These are phyloP conservation scores for Suillus luteus DNA, from an alignment of 768 basidiomycete genomes.

Conservation along the genomic window DNA sequence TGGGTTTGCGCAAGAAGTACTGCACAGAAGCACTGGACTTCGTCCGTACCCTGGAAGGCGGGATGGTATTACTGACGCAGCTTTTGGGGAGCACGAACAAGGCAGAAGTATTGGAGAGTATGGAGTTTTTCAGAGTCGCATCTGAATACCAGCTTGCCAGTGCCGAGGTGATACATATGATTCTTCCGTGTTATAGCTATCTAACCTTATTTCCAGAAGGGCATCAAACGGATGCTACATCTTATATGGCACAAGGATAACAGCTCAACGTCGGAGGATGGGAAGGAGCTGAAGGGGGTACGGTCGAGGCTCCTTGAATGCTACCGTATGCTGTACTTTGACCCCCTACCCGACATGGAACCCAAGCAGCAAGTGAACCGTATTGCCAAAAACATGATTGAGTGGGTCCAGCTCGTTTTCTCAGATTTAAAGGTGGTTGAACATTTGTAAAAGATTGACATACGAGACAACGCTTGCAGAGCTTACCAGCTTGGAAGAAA, in stretches of 20 bases:
- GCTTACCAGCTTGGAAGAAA: conserved; percentile 92
- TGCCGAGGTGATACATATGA: conserved; percentile 58
- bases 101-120: conserved; percentile 78
- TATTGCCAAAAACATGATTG: conserved; percentile 96
- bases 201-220: conserved; percentile 49
- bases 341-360: conserved; percentile 69
- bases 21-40: conserved; percentile 84
- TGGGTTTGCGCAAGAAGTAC: conserved; percentile 81
- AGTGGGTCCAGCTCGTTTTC: conserved; percentile 51
- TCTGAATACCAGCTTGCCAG: conserved; percentile 79
- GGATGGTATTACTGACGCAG: conserved; percentile 72
- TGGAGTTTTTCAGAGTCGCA: conserved; percentile 86
- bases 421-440: conserved; percentile 6
- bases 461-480: conserved; percentile 93
- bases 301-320: conserved; percentile 86
- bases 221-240: conserved; percentile 96
- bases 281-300: conserved; percentile 83
- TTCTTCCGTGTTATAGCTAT: not conserved
- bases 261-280: conserved; percentile 72
- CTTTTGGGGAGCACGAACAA: conserved; percentile 87
- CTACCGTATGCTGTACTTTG: conserved; percentile 88
- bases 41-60: conserved; percentile 66
- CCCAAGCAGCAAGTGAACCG: conserved; percentile 87
- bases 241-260: conserved; percentile 97
- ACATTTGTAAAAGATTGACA: conserved; percentile 62